phyloP scores from a whole-genome alignment of 768 basidiomycete genomes.

The Psilocybe azurescens region DNA sequence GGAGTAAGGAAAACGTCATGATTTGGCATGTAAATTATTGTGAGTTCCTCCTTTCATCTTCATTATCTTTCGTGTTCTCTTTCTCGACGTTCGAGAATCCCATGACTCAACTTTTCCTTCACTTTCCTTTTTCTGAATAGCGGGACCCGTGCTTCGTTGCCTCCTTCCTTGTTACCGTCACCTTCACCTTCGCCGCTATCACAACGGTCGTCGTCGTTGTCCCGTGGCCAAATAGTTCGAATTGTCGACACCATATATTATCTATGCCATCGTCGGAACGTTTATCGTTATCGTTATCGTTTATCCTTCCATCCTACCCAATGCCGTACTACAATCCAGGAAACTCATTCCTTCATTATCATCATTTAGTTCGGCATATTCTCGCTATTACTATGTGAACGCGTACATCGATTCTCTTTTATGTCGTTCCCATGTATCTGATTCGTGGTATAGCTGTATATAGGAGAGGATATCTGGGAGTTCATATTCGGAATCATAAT shows the following conservation, averaged over 20 bases:
- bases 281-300: constrained; percentile 49
- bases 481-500: constrained; percentile 93
- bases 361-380: constrained; percentile 83
- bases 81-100: too few species aligned
- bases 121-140: neutral
- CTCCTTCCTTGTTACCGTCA: neutral
- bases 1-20: neutral
- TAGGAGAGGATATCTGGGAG: constrained; percentile 97
- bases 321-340: neutral
- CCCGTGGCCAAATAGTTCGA: constrained; percentile 40
- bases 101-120: neutral
- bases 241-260: constrained; percentile 13
- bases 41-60: neutral
- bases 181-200: neutral
- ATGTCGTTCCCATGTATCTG: too few species aligned
- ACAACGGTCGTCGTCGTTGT: too few species aligned
- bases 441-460: constrained; percentile 62
- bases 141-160: neutral
- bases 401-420: constrained; percentile 43
- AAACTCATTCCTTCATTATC: too few species aligned
- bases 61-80: too few species aligned
- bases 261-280: constrained; percentile 46
- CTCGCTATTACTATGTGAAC: constrained; percentile 89
- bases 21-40: neutral
- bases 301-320: too few species aligned